phyloP scores from a whole-genome alignment of 495 filamentous ascomycete genomes.

The Pseudoneurospora amorphoporcata region DNA sequence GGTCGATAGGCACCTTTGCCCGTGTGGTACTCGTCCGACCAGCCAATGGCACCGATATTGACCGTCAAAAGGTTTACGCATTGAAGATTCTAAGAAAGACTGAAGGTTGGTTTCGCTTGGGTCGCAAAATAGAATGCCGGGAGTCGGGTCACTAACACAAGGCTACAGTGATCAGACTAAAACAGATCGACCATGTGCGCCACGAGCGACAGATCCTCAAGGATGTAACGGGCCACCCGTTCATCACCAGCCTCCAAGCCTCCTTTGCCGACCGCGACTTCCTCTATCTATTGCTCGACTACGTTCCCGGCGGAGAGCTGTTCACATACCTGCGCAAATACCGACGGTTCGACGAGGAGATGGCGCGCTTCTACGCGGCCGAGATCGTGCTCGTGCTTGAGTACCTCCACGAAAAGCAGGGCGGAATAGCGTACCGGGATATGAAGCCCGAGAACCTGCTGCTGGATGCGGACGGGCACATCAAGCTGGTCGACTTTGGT shows the following conservation, averaged over 20 bases:
- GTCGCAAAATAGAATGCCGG: conserved; percentile 25
- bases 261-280: conserved; percentile 85
- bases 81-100: conserved; percentile 90
- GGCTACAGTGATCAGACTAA: conserved; percentile 73
- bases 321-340: conserved; percentile 86
- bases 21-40: conserved; percentile 81
- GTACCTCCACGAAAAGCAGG: conserved; percentile 75
- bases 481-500: conserved; percentile 97
- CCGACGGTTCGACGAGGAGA: conserved; percentile 75
- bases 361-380: conserved; percentile 85
- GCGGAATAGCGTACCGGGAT: conserved; percentile 85
- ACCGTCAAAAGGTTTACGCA: conserved; percentile 68
- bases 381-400: conserved; percentile 91
- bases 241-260: conserved; percentile 84
- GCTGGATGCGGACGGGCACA: conserved; percentile 81
- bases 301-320: conserved; percentile 85
- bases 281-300: conserved; percentile 91
- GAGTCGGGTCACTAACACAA: conserved; percentile 12
- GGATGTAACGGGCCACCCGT: conserved; percentile 83
- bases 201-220: conserved; percentile 84
- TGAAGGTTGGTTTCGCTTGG: conserved; percentile 32
- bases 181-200: conserved; percentile 95
- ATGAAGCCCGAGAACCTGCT: conserved; percentile 95
- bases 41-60: conserved; percentile 39
- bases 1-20: conserved; percentile 74